Evolutionary conservation across 371 early-diverging fungal genomes (phyloP), one percentile per base, ranked within the genome.

Genomic region (Apophysomyces variabilis): DNA sequence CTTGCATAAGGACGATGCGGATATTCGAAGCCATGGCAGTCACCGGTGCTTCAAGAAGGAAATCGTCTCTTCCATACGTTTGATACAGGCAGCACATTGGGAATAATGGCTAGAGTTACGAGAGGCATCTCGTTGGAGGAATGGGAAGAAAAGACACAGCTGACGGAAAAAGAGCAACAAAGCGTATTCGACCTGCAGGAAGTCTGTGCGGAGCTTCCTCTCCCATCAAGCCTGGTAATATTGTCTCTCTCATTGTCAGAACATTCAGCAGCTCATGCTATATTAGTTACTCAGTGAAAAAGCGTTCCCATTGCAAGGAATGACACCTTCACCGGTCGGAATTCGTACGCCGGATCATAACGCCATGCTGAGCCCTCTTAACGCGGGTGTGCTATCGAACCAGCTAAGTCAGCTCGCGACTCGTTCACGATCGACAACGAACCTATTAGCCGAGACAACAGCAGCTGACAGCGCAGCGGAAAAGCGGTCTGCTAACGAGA

Each of bases 161-260:
- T 92, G 9, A 68, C 80, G 13, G 89, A 89, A 37, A 61, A 71
- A 32, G 85, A 90, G 69, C 80, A 83, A 38, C 85, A 85, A 61
- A 83, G 85, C 39, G 86, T 90, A 12, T 75, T 80, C 36, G 83
- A 85, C 14, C 70, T 91, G n/a, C 87, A 92, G 72, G 88, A 87
- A 37, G 83, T 87, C 16, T 90, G 90, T 62, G 66, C 78, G 14
- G 91, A 92, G 61, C 71, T 90, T 16, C 92, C 91, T 11, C 58
- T 90, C n/a, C 92, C 91, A 26, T 71, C 80, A 13, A 71, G 68
- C 58, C 78, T 78, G 82, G 82, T 81, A 76, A n/a, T 7, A 35
- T 35, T 21, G 61, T 11, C 32, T 13, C 36, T 35, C 37, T 50
- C 37, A 0, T 38, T 7, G 12, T 46, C 37, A 18, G n/a, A 12